Evolutionary conservation across 805 yeast species (phyloP), one percentile per base, ranked within the genome.

Genomic region (Ogataea thermomethanolica): DNA sequence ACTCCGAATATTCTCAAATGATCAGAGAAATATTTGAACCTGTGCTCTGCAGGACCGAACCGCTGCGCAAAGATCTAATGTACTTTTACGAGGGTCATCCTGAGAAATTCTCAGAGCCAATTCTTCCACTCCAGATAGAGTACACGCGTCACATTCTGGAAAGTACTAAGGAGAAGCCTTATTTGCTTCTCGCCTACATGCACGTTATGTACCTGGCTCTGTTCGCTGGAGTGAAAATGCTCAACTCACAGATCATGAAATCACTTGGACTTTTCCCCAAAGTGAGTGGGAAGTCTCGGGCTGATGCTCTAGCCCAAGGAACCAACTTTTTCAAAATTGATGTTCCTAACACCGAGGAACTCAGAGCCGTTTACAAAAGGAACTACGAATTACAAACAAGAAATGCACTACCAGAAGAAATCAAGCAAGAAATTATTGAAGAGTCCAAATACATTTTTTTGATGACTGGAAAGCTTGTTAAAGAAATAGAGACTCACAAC

Each of bases 201-300:
- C 95, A 86, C 58, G 93, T 84, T 34, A 73, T 86, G 78, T 86
- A 86, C 62, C 65, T 86, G 55, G 95, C 93, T 0, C 71, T 86
- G 36, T 86, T 86, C 66, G 95, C 95, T 2, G 95, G 95, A 36
- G 95, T 95, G 12, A 70, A 80, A 47, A 69, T 86, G 25, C 72
- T 87, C 77, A 67, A 81, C 44, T 79, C 89, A 0, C 74, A 79
- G 12, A 62, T 86, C 22, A 68, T 80, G 36, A 76, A 73, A 53
- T 81, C 88, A 17, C 65, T 81, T 5, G 86, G 89, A 2, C 62
- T 85, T 41, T 84, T 84, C 71, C 95, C 95, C 8, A 80, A 81
- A 50, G 75, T 81, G 33, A 76, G 76, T 39, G 87, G 86, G 21
- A 68, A 78, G 50, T 60, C 76, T n/a, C 78, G 77, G 38, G 81